Base-by-base conservation (phyloP, 176 grass and related monocot species). In the Musa acuminata region DNA sequence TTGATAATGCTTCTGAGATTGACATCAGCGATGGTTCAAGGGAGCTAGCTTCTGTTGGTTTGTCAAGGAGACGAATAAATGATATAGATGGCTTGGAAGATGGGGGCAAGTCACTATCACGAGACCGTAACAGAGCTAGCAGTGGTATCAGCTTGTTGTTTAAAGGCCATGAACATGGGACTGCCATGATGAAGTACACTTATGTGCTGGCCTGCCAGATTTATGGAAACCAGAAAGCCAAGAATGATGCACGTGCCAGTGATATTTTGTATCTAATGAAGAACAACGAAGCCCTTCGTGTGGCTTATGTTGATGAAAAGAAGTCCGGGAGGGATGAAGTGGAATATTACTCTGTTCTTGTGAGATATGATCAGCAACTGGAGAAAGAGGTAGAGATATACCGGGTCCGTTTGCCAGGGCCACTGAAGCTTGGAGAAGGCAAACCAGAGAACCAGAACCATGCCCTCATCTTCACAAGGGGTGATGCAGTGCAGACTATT, bases 171-270 rank as follows among this genome's bases (percentile, higher is more conserved):
- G 93, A 96, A 52, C 87, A 88, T 79, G 89, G 93, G 63, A 96
- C 89, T 21, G 93, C 86, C 64, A 73, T 92, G 74, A 96, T 96
- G 89, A 96, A 96, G 67, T 96, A 92, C 73, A 92, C 93, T 11
- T 96, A 96, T 88, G 93, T 96, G 69, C 87, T 96, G 82, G 93
- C 93, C 51, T 96, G 93, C 79, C 93, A 96, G 84, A 85, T 96
- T 72, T 96, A 96, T 75, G 93, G 93, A 72, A 64, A 73, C 65
- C 93, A 96, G 79, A 96, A 96, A 83, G 85, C 85, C 58, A 96
- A 90, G 68, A 96, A 92, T 81, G 87, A 87, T 48, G 60, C 90
- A 4, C 81, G 75, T 26, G 93, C 93, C 77, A 87, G 82, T 63
- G 93, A 96, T 76, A 96, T 96, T 77, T 78, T 92, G 78, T 86